Evolutionary conservation across 2,329 filamentous ascomycete species (phyloP).

Genomic region (Tolypocladium ophioglossoides): DNA sequence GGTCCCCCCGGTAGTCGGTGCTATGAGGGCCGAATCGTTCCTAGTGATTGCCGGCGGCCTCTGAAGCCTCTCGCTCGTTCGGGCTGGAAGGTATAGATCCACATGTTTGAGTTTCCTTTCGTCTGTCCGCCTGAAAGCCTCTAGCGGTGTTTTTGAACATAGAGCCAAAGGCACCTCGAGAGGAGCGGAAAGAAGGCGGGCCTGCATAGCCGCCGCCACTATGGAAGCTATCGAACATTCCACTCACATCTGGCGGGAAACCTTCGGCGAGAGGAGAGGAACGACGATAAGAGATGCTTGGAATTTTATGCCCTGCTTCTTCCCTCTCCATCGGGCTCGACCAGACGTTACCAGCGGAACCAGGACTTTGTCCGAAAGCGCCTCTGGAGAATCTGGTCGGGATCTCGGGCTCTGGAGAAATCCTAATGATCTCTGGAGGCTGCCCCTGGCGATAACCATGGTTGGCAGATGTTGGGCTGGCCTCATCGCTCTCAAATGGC

Average conservation of each 20-base stretch:
- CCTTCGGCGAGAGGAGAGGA: not conserved
- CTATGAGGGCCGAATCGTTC: conserved; percentile 9
- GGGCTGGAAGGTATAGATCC: conserved; percentile 2
- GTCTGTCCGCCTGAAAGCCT: not conserved
- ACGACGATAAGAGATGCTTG: not conserved
- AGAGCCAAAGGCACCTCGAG: conserved; percentile 5
- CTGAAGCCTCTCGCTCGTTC: conserved; percentile 5
- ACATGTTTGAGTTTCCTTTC: not conserved
- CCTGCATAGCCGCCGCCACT: not conserved
- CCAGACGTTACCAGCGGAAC: not conserved
- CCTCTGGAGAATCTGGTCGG: not conserved
- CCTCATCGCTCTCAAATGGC: not conserved
- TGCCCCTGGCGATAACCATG: not conserved
- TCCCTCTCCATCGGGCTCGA: not conserved
- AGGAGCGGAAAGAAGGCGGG: not conserved
- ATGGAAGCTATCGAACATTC: not conserved
- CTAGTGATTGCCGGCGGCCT: conserved; percentile 14
- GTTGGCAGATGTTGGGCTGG: not conserved
- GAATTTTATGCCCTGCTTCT: not conserved
- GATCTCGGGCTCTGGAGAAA: not conserved
- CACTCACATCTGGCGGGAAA: not conserved
- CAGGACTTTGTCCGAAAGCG: not conserved
- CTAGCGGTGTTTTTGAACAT: not conserved
- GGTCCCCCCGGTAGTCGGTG: too few relatives aligned
- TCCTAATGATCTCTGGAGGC: not conserved